These are phyloP conservation scores for Corinectria fuckeliana DNA, from an alignment of 2,329 filamentous ascomycete genomes.

Conservation along the genomic window DNA sequence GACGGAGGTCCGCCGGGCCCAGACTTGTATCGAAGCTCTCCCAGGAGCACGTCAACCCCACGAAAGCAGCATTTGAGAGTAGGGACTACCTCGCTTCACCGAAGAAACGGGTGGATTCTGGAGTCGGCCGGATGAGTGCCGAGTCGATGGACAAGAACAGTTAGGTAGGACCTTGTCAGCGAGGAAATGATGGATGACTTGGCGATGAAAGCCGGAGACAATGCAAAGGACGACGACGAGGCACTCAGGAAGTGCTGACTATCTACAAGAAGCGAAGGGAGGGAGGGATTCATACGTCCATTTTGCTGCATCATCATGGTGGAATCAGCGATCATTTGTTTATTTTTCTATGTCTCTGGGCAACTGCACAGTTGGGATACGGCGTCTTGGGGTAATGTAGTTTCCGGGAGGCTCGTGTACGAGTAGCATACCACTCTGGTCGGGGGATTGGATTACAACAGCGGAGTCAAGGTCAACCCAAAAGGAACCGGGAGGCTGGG, in stretches of 20 bases:
- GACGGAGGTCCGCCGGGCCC: constrained; percentile 42
- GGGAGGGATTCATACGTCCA: constrained; percentile 16
- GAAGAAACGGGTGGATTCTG: constrained; percentile 45
- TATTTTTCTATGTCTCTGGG: constrained; percentile 7
- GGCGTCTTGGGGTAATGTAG: constrained; percentile 28
- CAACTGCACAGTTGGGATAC: constrained; percentile 24
- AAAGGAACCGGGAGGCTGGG: background rate
- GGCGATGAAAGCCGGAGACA: constrained; percentile 9
- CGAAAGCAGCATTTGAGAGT: constrained; percentile 26
- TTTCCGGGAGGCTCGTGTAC: constrained; percentile 27
- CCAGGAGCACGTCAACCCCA: constrained; percentile 32
- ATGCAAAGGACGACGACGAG: constrained; percentile 7
- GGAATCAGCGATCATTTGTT: constrained; percentile 31
- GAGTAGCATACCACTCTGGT: constrained; percentile 29
- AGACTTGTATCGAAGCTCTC: constrained; percentile 26
- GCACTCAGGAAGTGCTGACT: constrained; percentile 20
- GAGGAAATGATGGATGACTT: constrained; percentile 12
- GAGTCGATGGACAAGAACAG: constrained; percentile 37
- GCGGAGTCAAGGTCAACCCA: constrained; percentile 14
- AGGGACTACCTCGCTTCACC: constrained; percentile 25
- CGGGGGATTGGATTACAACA: constrained; percentile 19
- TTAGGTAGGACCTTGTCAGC: too few relatives aligned
- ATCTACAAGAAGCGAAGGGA: constrained; percentile 2
- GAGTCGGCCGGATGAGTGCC: constrained; percentile 41
- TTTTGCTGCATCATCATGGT: constrained; percentile 25